Percentiles rank a stretch among this genome's conserved stretches.
phyloP scores from a whole-genome alignment of 1,139 yeast species.

The Yamadazyma dushanensis region DNA sequence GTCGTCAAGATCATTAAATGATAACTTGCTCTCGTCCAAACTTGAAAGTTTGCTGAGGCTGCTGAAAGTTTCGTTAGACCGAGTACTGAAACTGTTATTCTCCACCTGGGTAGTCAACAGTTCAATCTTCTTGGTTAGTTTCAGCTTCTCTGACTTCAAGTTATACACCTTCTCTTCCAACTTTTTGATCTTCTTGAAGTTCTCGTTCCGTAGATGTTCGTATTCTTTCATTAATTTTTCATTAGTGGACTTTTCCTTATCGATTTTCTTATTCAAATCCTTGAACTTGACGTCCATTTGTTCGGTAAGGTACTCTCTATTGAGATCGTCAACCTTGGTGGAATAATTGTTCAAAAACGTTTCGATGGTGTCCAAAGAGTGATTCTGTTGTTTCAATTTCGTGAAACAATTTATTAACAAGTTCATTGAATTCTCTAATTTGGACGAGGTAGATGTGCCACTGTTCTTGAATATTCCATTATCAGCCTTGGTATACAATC shows the following conservation, averaged over 20 bases:
- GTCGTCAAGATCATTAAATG: conserved; percentile 6
- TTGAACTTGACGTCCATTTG: conserved; percentile 23
- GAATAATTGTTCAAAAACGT: conserved; percentile 32
- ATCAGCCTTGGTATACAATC: conserved; percentile 53
- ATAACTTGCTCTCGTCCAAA: conserved; percentile 1
- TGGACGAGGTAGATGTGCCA: conserved; percentile 55
- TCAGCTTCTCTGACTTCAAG: conserved; percentile 20
- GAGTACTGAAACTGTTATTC: conserved; percentile 1
- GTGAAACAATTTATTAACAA: conserved; percentile 29
- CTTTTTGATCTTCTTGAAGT: conserved; percentile 17
- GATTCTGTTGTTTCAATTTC: conserved; percentile 38
- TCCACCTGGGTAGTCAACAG: background rate
- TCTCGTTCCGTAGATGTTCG: conserved; percentile 21
- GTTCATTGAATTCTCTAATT: conserved; percentile 43
- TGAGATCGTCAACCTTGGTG: conserved; percentile 27
- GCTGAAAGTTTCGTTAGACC: background rate
- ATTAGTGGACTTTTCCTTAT: conserved; percentile 19
- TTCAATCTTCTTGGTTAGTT: conserved; percentile 13
- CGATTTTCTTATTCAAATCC: conserved; percentile 22
- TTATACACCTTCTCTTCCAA: conserved; percentile 20
- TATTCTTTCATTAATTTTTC: conserved; percentile 22
- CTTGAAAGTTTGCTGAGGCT: background rate
- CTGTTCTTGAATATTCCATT: conserved; percentile 67
- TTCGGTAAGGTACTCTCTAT: conserved; percentile 25
- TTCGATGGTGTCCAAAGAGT: conserved; percentile 31